Percentiles rank a stretch among this genome's conserved stretches.
phyloP scores from a whole-genome alignment of 306 rosid species.

The Argentina anserina region DNA sequence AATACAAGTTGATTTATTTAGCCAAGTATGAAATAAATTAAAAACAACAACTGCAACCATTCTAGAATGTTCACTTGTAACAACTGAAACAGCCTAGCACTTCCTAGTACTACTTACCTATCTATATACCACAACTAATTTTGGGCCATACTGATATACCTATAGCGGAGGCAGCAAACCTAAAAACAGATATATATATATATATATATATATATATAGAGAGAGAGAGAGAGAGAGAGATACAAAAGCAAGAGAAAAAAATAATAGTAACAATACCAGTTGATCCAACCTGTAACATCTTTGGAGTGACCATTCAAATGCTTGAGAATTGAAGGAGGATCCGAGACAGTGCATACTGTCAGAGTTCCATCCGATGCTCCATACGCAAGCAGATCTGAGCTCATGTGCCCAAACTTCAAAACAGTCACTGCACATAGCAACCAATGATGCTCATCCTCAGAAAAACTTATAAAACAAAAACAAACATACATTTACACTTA shows the following conservation, averaged over 20 bases:
- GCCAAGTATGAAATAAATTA: neutral
- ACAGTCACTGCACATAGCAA: conserved; percentile 66
- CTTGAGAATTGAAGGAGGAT: conserved; percentile 68
- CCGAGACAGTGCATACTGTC: conserved; percentile 86
- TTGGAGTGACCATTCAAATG: conserved; percentile 80
- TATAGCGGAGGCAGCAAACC: neutral
- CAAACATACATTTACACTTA: conserved; percentile 6
- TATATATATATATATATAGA: too few relatives aligned
- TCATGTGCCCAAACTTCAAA: conserved; percentile 95
- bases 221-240: too few relatives aligned
- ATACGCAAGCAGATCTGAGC: conserved; percentile 94
- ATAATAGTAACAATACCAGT: conserved; percentile 46
- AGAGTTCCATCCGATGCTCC: conserved; percentile 96
- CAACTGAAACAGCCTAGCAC: neutral
- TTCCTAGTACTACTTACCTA: neutral
- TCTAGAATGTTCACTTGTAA: neutral
- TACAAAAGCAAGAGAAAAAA: conserved; percentile 18
- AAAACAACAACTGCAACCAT: neutral
- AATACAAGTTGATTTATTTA: neutral
- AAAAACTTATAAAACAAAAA: neutral
- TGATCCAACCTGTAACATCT: conserved; percentile 93
- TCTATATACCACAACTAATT: neutral
- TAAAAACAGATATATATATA: conserved; percentile 12
- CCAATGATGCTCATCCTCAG: conserved; percentile 31
- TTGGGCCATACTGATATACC: neutral